phyloP scores from a whole-genome alignment of 1,139 yeast species.

The Yamadazyma diddensiae region DNA sequence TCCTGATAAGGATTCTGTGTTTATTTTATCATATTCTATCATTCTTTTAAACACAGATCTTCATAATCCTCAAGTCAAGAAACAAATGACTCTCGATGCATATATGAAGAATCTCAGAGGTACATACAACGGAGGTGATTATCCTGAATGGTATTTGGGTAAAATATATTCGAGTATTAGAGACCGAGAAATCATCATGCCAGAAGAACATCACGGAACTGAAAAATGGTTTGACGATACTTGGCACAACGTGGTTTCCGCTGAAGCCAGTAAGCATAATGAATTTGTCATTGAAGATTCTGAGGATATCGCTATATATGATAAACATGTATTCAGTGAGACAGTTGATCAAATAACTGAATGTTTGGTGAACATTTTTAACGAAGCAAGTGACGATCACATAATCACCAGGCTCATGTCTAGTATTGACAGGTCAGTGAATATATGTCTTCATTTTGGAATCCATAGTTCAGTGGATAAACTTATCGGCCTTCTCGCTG shows the following conservation, averaged over 20 bases:
- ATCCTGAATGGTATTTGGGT: constrained; percentile 81
- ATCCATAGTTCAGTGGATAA: constrained; percentile 59
- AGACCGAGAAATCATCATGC: constrained; percentile 91
- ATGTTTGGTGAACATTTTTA: constrained; percentile 72
- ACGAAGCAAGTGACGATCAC: constrained; percentile 87
- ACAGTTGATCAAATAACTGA: constrained; percentile 62
- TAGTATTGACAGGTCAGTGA: constrained; percentile 81
- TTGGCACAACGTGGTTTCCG: constrained; percentile 81
- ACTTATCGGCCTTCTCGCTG: constrained; percentile 60
- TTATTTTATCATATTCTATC: constrained; percentile 69
- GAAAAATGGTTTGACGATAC: constrained; percentile 89
- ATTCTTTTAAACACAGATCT: constrained; percentile 77
- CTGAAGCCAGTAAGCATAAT: constrained; percentile 27
- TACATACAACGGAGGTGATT: constrained; percentile 71
- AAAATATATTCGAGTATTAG: constrained; percentile 78
- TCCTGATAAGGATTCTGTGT: constrained; percentile 73
- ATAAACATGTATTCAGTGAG: constrained; percentile 63
- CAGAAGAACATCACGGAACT: constrained; percentile 91
- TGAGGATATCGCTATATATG: constrained; percentile 48
- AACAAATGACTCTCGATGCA: constrained; percentile 84
- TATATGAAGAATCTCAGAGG: constrained; percentile 81
- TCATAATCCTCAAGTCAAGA: constrained; percentile 75
- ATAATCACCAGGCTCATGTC: constrained; percentile 84
- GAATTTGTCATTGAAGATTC: constrained; percentile 7
- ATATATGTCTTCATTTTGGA: constrained; percentile 65